A percentile compares a stretch with the other conserved stretches of the same genome.
Conservation (phyloP, 148 eudicot genomes). For the Talinum fruticosum region DNA sequence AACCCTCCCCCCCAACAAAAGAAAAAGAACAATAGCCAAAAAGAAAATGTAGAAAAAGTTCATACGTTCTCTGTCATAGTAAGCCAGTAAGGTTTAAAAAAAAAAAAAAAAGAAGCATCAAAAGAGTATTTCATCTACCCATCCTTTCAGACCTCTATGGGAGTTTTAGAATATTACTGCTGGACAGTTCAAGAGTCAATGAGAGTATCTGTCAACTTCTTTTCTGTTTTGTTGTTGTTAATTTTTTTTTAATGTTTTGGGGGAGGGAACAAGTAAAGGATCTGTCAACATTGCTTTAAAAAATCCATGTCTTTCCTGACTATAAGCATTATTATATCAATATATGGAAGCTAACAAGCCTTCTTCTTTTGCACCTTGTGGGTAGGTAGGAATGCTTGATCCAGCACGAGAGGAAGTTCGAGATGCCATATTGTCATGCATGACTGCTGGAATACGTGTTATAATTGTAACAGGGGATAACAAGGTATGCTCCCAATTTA, state of each 20-base stretch:
- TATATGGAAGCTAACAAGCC: neutral
- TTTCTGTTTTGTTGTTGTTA: too few relatives aligned
- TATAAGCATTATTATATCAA: neutral
- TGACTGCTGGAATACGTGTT: slow-evolving; percentile 98
- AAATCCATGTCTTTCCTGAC: neutral
- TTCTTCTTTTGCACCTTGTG: slow-evolving; percentile 12
- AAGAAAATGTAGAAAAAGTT: neutral
- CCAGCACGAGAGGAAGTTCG: slow-evolving; percentile 95
- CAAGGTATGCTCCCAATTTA: slow-evolving; percentile 50
- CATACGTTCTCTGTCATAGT: too few relatives aligned
- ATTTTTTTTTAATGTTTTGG: too few relatives aligned
- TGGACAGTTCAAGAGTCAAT: neutral
- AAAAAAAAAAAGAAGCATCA: too few relatives aligned
- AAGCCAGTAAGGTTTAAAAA: too few relatives aligned
- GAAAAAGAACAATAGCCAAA: neutral
- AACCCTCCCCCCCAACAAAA: neutral
- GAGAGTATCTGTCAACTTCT: too few relatives aligned
- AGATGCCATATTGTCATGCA: slow-evolving; percentile 84
- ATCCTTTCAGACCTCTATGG: neutral
- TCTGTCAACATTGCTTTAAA: neutral
- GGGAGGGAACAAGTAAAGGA: too few relatives aligned
- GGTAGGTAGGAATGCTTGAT: slow-evolving; percentile 98
- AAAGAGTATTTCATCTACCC: too few relatives aligned
- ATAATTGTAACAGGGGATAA: slow-evolving; percentile 98
- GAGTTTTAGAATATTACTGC: too few relatives aligned